phyloP scores from a whole-genome alignment of 179 eudicot genomes.

The Silene noctiflora region DNA sequence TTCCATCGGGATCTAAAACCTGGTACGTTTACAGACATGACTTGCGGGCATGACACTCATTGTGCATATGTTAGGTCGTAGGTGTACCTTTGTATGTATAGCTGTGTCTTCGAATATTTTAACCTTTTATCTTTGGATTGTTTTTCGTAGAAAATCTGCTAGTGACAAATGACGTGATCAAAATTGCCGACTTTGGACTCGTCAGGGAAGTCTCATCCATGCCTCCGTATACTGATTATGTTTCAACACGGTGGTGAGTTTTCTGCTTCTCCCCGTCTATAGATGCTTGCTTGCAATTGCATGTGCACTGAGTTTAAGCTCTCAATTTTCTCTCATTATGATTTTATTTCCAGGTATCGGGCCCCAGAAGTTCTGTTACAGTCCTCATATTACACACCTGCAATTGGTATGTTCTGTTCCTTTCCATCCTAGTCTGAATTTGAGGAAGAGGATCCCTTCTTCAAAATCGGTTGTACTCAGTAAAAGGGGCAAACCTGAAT shows the following conservation, averaged over 20 bases:
- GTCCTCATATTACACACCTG: constrained; percentile 71
- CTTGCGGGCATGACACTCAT: background rate
- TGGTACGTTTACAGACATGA: constrained; percentile 40
- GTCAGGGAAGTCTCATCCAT: constrained; percentile 78
- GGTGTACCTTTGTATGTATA: background rate
- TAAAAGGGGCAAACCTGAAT: background rate
- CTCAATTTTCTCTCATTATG: constrained; percentile 11
- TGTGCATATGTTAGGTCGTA: background rate
- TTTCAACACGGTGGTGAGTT: constrained; percentile 93
- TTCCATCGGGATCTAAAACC: constrained; percentile 96
- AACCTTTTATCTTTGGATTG: constrained; percentile 8
- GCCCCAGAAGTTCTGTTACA: constrained; percentile 95
- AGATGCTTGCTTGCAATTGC: background rate
- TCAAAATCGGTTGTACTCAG: background rate
- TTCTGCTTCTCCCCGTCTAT: background rate
- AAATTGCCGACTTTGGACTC: constrained; percentile 96
- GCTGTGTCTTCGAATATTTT: background rate
- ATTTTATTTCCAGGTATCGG: constrained; percentile 64
- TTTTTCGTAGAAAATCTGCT: constrained; percentile 67
- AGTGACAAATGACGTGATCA: constrained; percentile 66
- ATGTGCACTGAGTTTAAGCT: background rate
- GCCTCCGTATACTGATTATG: constrained; percentile 97
- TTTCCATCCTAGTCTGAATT: background rate
- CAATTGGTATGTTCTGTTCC: constrained; percentile 57
- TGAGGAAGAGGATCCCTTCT: background rate